Evolutionary conservation across 345 rosid species (phyloP).

Genomic region (Lumnitzera racemosa): DNA sequence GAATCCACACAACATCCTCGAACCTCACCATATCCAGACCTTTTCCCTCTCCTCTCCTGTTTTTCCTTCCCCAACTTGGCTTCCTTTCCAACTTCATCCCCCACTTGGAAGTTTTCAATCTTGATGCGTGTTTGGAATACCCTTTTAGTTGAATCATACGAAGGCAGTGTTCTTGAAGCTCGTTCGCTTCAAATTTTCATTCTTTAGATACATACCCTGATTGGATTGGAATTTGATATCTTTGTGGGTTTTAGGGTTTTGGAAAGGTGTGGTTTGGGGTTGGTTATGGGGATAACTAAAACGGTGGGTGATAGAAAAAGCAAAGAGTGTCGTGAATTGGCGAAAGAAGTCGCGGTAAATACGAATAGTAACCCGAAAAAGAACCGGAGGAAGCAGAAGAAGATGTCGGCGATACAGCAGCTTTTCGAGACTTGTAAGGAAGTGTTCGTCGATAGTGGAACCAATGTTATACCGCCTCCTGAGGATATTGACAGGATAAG

Average conservation of each 20-base stretch:
- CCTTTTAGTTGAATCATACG: too few relatives aligned
- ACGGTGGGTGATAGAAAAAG: constrained; percentile 28
- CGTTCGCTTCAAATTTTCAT: too few relatives aligned
- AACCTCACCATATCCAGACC: too few relatives aligned
- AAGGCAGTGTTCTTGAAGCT: too few relatives aligned
- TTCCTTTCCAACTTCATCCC: too few relatives aligned
- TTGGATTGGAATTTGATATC: not conserved
- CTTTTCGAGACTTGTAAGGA: constrained; percentile 66
- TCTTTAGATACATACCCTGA: not conserved
- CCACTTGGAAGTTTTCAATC: too few relatives aligned
- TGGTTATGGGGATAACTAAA: constrained; percentile 60
- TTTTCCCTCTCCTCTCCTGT: too few relatives aligned
- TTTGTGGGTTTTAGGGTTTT: not conserved
- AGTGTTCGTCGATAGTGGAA: constrained; percentile 41
- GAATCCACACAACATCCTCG: not conserved
- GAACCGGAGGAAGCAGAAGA: constrained; percentile 27
- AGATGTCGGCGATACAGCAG: constrained; percentile 43
- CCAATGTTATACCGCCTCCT: constrained; percentile 56
- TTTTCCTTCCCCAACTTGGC: too few relatives aligned
- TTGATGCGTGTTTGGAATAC: too few relatives aligned
- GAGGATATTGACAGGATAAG: constrained; percentile 52
- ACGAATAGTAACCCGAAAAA: constrained; percentile 23
- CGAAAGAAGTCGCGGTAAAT: constrained; percentile 17
- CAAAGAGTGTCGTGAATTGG: constrained; percentile 30
- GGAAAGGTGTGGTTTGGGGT: not conserved